Evolutionary conservation across 2,329 filamentous ascomycete genomes (phyloP), one percentile per base, ranked within the genome.

Genomic region (Penicillium expansum): DNA sequence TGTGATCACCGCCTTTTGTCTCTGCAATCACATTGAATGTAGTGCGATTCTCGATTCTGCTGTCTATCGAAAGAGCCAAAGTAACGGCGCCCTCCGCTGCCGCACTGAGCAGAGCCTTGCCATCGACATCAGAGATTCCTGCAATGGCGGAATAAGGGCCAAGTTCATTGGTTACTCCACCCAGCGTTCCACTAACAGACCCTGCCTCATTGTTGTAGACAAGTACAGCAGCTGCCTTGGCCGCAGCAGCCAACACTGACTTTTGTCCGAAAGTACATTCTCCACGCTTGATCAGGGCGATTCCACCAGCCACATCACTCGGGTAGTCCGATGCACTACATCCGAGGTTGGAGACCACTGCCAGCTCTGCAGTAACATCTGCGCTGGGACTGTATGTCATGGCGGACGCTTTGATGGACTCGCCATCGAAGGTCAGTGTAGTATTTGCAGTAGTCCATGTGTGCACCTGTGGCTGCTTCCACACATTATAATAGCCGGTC

Each of bases 161-260:
- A 11, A 47, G 44, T 1, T 85, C 66, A 11, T 80, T 76, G 10
- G 56, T 55, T 0, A 86, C 85, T 0, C 76, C 79, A 11, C 87
- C 89, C 4, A 94, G 79, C 1, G 89, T 92, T 39, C 89, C 90
- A 49, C 82, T 80, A 0, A 91, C 74, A 4, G 76, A 71, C 1
- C 84, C 88, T 1, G 81, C 74, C 2, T 85, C 84, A 63, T 86
- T 88, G 77, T 93, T 91, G 76, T 90, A 92, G 48, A 94, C 80
- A 14, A 94, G 75, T 0, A 86, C 88, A 1, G 86, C 90, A 4
- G 84, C 72, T 5, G 90, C 90, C 20, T 89, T 88, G 1, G 88
- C 88, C 48, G 78, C 80, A 41, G 86, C 87, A 6, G 90, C 89
- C 14, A 83, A 76, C 52, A 80, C 81, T 1, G 87, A 87, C 77